Evolutionary conservation across 495 filamentous ascomycete genomes (phyloP), one percentile per base, ranked within the genome.

Genomic region (Talaromyces ruber): DNA sequence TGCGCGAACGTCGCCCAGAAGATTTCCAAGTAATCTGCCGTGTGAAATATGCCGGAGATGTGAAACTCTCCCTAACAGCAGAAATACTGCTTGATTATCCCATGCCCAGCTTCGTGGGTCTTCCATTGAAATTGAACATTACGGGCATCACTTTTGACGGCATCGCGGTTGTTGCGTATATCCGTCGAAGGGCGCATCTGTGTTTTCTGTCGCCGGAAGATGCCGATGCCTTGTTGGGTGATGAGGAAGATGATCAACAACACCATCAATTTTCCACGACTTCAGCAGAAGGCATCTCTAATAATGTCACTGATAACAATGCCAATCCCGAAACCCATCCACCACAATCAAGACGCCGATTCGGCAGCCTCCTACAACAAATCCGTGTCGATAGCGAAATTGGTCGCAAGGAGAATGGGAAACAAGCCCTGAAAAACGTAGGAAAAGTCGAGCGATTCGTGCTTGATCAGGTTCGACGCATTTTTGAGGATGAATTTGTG

Each of bases 391-490:
- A 98, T 68, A 98, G 92, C 70, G 95, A 97, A 76, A 98, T 98
- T 69, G 94, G 94, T 2, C 84, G 93, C 69, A 86, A 90, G 66
- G 92, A 92, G 68, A 87, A 89, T 62, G 91, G 91, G 30, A 96
- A 93, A 74, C 92, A 96, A 74, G 92, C 92, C 32, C 75, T 98
- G 28, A 98, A 97, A 79, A 98, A 98, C 74, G 92, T 98, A 39
- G 93, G 95, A 18, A 98, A 98, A 77, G 94, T 98, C 39, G 94
- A 98, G 77, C 87, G 91, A 64, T 98, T 98, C 70, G 91, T 98
- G 53, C 81, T 98, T 24, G 93, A 97, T 70, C 95, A 98, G 71
- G 94, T 98, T 34, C 86, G 93, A 62, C 84, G 92, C 61, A 97
- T 98, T 62, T 98, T 98, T 68, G 94, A 98, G 74, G 94, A 97